Base-by-base conservation (phyloP, 163 green algal species). In the Chlorella variabilis region DNA sequence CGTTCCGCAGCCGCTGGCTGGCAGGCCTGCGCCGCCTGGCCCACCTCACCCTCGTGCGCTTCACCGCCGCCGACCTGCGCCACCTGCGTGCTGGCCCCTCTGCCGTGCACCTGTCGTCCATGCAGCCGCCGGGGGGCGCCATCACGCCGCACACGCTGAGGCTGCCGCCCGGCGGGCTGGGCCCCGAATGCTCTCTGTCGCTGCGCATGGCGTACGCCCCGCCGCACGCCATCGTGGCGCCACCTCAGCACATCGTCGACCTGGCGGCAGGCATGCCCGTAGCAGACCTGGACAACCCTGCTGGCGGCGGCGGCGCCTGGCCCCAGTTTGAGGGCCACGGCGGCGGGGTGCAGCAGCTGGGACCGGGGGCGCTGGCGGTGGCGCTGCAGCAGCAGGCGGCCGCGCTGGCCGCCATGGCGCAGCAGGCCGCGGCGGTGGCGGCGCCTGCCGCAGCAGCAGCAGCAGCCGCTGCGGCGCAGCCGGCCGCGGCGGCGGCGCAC, bases 161-260 rank as follows among this genome's bases (percentile, higher is more conserved):
- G 20, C 75, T 81, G 75, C 75, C 75, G 8, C 29, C 29, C 29
- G 75, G 58, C 18, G 75, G 75, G 58, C 73, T 81, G 49, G 75
- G 75, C 29, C n/a, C 75, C 2, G 39, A 2, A n/a, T 62, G 39
- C 58, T 51, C 39, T 0, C 58, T 81, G 25, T 45, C 75, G 29
- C 59, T 81, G 59, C 75, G 75, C 58, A 81, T 51, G 36, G 73
- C 73, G 0, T 70, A 71, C 36, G 48, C 56, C 25, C 71, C 71
- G 51, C 71, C 51, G 31, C 71, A 67, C 4, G 71, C 71, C 54
- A 45, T 70, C 56, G 58, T 11, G 31, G 17, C 3, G 70, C 15
- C n/a, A n/a, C n/a, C n/a, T n/a, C n/a, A n/a, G n/a, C n/a, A n/a
- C n/a, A n/a, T n/a, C n/a, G 11, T 33, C 33, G 63, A 5, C 33